phyloP scores from a whole-genome alignment of 345 rosid species.

The Eucalyptus microcorys region DNA sequence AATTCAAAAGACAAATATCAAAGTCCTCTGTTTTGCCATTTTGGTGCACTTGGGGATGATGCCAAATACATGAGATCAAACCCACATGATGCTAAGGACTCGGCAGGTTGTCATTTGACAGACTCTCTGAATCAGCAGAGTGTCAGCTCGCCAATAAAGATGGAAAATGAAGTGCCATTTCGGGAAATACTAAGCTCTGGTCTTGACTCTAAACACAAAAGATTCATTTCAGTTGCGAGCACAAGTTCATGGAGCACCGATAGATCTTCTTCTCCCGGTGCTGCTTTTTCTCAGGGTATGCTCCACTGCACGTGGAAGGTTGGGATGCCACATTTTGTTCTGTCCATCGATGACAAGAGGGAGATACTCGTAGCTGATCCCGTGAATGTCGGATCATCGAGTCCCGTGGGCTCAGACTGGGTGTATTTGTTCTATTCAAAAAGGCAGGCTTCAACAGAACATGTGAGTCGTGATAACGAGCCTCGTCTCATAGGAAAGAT shows the following conservation, averaged over 20 bases:
- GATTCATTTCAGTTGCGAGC: conserved; percentile 31
- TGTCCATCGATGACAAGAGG: conserved; percentile 62
- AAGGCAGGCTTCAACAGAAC: conserved; percentile 25
- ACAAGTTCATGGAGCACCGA: conserved; percentile 42
- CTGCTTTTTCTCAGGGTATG: conserved; percentile 53
- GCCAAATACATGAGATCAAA: conserved; percentile 3
- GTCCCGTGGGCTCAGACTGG: conserved; percentile 20
- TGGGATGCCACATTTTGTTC: conserved; percentile 60
- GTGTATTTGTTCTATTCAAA: conserved; percentile 46
- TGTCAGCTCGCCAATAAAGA: conserved; percentile 5
- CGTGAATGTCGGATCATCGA: conserved; percentile 17
- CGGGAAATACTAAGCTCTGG: not conserved
- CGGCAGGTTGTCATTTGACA: conserved; percentile 12
- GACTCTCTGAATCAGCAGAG: conserved; percentile 23
- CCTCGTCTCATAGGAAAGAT: conserved; percentile 56
- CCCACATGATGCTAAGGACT: conserved; percentile 19
- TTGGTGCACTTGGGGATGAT: conserved; percentile 17
- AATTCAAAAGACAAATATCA: conserved; percentile 20
- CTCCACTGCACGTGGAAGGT: conserved; percentile 70
- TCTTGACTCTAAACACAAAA: conserved; percentile 3
- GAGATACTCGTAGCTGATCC: conserved; percentile 54
- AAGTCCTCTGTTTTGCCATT: conserved; percentile 36
- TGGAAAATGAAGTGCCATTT: conserved; percentile 2
- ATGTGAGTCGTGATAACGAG: conserved; percentile 8
- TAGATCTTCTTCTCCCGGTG: conserved; percentile 11